These are phyloP conservation scores for Penicillium odoratum DNA, from an alignment of 495 filamentous ascomycete genomes.

Conservation along the genomic window DNA sequence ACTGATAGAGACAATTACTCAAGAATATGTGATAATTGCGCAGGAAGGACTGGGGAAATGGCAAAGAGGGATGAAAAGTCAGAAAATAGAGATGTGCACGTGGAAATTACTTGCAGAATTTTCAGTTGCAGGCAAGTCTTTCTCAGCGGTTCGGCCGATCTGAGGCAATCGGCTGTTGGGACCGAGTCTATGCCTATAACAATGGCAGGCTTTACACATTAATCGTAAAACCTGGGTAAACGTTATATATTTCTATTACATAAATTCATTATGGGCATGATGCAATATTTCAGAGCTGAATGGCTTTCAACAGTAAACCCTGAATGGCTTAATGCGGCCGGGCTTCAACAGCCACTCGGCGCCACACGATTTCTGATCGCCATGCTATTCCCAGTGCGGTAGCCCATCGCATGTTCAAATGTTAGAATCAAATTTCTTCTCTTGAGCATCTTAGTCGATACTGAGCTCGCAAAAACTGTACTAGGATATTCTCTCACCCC, in stretches of 20 bases:
- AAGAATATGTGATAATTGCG: background rate
- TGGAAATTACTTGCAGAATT: slow-evolving; percentile 6
- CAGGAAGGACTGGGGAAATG: background rate
- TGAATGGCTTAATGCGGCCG: slow-evolving; percentile 2
- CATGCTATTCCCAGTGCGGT: slow-evolving; percentile 1
- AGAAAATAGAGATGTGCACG: slow-evolving; percentile 8
- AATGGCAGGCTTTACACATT: no score
- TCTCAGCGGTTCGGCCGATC: background rate
- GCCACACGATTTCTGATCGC: slow-evolving; percentile 5
- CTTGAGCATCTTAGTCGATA: background rate
- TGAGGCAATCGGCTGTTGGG: background rate
- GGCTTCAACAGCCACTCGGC: background rate
- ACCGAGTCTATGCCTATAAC: background rate
- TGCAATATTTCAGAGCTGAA: background rate
- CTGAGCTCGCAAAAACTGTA: background rate
- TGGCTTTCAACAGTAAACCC: background rate
- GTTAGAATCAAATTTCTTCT: background rate
- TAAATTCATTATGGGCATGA: background rate
- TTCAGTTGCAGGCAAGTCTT: slow-evolving; percentile 2
- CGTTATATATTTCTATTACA: no score
- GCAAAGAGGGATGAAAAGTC: background rate
- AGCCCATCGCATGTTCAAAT: background rate
- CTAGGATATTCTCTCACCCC: no score
- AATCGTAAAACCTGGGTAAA: no score
- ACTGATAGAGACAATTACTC: background rate